Base-by-base conservation (phyloP, 2,329 filamentous ascomycete species). In the Paracamarosporium sp. region DNA sequence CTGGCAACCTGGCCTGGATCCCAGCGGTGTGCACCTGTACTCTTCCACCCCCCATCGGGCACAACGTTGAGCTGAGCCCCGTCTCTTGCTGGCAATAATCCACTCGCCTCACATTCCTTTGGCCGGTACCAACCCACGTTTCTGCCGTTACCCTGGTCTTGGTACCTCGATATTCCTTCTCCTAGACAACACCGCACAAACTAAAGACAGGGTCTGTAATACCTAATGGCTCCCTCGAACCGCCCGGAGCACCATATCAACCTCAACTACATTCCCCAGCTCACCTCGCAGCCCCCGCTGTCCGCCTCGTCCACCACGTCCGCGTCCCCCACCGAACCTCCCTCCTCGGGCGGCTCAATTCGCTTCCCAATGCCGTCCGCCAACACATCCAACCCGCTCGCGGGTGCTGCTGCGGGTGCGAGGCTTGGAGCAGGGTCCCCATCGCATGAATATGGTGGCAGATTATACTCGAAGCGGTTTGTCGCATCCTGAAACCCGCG, bases 371-470 rank as follows among this genome's bases (percentile, higher is more conserved):
- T 94, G 73, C 88, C 88, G 57, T 81, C 90, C 61, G 82, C 89
- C 46, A 86, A 86, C 68, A 83, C 86, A 57, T 79, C 91, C 68
- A 88, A 77, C 58, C 76, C 76, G 54, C 71, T 80, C 60, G 78
- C 79, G 57, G 78, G 76, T 55, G 81, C 85, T 55, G 80, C 85
- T 55, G 82, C 82, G 62, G 81, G 80, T 71, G 81, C 83, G 66
- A 83, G 94, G 81, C 90, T 94, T 73, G 93, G 93, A 83, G 88
- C 92, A 82, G 93, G 93, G 76, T 99, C 95, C 85, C 95, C 95
- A 71, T 97, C 93, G 79, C 93, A 97, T 82, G 95, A 98, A 67
- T 87, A 93, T 73, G 88, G 73, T 58, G 66, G 89, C 75, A 86
- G 94, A 70, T 83, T 98, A 59, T 97, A 91, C 79, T 93, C 93